Base-by-base conservation (phyloP, 1,139 yeast genomes). In the Spathaspora sp. region DNA sequence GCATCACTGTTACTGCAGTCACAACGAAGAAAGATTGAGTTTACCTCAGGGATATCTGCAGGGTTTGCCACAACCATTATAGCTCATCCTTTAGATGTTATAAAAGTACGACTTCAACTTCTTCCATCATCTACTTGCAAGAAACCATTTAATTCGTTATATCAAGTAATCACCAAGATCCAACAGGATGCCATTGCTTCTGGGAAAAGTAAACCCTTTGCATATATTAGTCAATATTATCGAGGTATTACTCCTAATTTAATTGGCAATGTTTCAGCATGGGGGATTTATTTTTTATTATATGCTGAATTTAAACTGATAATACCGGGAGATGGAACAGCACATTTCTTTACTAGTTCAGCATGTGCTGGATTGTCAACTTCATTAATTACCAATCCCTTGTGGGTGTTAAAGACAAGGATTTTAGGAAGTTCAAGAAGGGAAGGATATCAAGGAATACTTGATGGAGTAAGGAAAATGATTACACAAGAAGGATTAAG, bases 361-460 rank as follows among this genome's bases (percentile, higher is more conserved):
- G 51, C 72, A 1, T 42, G 70, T 3, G 91, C 98, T 0, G 99
- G 99, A 0, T 58, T 83, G 26, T 57, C 82, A 8, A 89, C 97
- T 0, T 78, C 95, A 0, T 51, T 89, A 0, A 43, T 87, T 13
- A 91, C 99, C 0, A 93, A 90, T 61, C 99, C 99, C 0, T 78
- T 93, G 5, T 89, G 97, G 97, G 95, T 89, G 3, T 65, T 89
- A 38, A 93, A 93, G 64, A 93, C 99, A 0, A 73, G 98, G 48
- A 85, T 91, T 52, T 72, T 93, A 56, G 82, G 90, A 18, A 72
- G 89, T 2, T 69, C 81, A 13, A 67, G 72, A 33, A 52, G 56
- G 3, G 64, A 72, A 1, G 85, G 89, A 0, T 88, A 89, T 58
- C 63, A 60, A 11, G 81, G 89, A 0, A 63, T 83, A 10, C 7